A percentile compares a stretch with the other conserved stretches of the same genome.
These are phyloP conservation scores for Nigrospora oryzae DNA, from an alignment of 2,329 filamentous ascomycete genomes.

Conservation along the genomic window DNA sequence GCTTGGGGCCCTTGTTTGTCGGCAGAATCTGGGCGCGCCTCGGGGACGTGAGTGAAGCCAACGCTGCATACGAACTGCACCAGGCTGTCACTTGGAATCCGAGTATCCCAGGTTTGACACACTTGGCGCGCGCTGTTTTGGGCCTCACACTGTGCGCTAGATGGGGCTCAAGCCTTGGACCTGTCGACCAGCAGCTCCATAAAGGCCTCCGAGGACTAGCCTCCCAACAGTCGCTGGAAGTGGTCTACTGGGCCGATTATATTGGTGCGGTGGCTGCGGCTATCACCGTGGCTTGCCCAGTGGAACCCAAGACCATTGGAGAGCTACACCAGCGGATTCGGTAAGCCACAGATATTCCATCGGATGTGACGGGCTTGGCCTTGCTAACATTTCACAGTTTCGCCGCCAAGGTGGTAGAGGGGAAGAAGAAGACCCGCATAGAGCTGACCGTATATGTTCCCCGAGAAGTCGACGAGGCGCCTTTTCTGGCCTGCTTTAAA, in stretches of 20 bases:
- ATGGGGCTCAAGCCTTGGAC: conserved; percentile 57
- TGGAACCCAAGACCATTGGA: conserved; percentile 25
- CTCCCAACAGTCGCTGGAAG: conserved; percentile 24
- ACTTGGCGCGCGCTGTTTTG: conserved; percentile 62
- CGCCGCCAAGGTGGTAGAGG: conserved; percentile 7
- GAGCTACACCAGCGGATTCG: conserved; percentile 26
- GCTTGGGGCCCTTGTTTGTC: conserved; percentile 35
- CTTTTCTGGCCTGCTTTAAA: conserved; percentile 15
- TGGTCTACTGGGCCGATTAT: conserved; percentile 45
- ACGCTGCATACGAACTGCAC: conserved; percentile 64
- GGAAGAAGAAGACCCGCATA: conserved; percentile 19
- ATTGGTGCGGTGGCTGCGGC: conserved; percentile 38
- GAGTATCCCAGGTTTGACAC: conserved; percentile 63
- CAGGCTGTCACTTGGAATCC: conserved; percentile 61
- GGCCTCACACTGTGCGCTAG: conserved; percentile 64
- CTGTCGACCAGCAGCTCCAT: conserved; percentile 35
- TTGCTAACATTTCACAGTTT: conserved; percentile 13
- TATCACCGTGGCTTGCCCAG: conserved; percentile 32
- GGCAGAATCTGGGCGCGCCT: conserved; percentile 41
- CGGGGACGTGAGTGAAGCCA: conserved; percentile 40
- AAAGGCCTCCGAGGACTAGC: conserved; percentile 33
- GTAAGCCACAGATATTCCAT: conserved; percentile 19
- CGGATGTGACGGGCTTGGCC: not conserved
- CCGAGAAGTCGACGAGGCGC: conserved; percentile 9
- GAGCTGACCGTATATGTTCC: conserved; percentile 13